phyloP scores from a whole-genome alignment of 2,329 filamentous ascomycete species.

The Scedosporium minutisporum region DNA sequence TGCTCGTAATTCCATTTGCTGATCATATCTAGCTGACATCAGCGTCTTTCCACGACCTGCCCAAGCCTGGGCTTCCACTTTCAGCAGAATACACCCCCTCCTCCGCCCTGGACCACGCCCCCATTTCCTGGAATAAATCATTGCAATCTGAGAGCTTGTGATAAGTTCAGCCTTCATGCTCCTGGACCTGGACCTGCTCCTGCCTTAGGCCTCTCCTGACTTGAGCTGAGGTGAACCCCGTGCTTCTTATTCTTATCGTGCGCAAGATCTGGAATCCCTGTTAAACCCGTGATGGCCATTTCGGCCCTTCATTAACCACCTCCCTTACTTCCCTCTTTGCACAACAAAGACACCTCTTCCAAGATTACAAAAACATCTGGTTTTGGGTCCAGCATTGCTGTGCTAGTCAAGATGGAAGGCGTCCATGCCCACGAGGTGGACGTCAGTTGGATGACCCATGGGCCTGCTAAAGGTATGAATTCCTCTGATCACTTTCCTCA shows the following conservation, averaged over 20 bases:
- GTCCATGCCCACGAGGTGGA: conserved; percentile 73
- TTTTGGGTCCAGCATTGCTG: background rate
- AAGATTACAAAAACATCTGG: background rate
- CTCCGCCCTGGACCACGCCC: background rate
- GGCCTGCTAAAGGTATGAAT: conserved; percentile 66
- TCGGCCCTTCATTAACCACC: background rate
- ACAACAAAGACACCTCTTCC: background rate
- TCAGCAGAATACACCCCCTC: background rate
- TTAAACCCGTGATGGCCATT: background rate
- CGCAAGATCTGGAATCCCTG: background rate
- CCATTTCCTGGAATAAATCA: background rate
- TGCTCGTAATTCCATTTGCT: no score
- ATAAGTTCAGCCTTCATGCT: background rate
- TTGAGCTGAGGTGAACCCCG: background rate
- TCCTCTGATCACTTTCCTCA: conserved; percentile 7
- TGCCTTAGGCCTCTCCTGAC: background rate
- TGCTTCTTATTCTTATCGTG: background rate
- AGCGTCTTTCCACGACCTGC: background rate
- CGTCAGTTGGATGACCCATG: conserved; percentile 81
- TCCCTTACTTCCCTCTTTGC: background rate
- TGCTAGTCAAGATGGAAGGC: conserved; percentile 54
- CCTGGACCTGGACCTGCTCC: background rate
- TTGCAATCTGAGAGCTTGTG: background rate
- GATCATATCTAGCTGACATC: background rate
- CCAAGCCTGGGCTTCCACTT: background rate